Conservation (phyloP, 139 green algal genomes). For the Pleodorina starrii region DNA sequence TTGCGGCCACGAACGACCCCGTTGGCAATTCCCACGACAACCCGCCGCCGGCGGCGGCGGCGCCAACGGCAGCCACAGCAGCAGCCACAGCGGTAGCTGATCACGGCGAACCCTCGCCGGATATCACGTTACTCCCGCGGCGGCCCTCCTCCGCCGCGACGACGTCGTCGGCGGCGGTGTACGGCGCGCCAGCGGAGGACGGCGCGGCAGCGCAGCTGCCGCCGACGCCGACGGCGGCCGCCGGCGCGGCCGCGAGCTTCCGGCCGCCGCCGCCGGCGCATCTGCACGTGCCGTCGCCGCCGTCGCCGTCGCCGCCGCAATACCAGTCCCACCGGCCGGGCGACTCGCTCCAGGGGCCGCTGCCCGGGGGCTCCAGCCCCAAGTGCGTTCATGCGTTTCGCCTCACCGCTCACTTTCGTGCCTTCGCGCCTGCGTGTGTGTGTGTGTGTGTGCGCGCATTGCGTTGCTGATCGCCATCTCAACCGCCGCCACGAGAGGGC, state of each 20-base stretch:
- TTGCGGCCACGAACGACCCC: background rate
- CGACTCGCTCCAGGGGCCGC: slow-evolving; percentile 16
- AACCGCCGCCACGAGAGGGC: no score
- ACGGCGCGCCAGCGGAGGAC: background rate
- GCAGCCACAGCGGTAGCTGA: no score
- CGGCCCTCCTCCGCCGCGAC: background rate
- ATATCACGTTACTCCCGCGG: background rate
- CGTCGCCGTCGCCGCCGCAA: background rate
- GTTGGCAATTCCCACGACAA: background rate
- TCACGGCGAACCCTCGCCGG: background rate
- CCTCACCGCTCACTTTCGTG: background rate
- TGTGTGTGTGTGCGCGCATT: no score
- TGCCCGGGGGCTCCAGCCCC: slow-evolving; percentile 25
- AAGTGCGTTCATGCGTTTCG: slow-evolving; percentile 1
- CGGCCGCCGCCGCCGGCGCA: background rate
- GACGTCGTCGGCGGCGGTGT: background rate
- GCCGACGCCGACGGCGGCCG: background rate
- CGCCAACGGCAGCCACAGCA: no score
- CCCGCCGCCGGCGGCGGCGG: background rate
- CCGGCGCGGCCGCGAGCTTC: background rate
- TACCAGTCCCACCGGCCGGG: background rate
- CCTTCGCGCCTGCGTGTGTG: background rate
- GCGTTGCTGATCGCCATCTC: no score
- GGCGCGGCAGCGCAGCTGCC: background rate
- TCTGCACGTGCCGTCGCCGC: background rate